Evolutionary conservation across 2,329 filamentous ascomycete species (phyloP).

Genomic region (Cladosporium sp.): DNA sequence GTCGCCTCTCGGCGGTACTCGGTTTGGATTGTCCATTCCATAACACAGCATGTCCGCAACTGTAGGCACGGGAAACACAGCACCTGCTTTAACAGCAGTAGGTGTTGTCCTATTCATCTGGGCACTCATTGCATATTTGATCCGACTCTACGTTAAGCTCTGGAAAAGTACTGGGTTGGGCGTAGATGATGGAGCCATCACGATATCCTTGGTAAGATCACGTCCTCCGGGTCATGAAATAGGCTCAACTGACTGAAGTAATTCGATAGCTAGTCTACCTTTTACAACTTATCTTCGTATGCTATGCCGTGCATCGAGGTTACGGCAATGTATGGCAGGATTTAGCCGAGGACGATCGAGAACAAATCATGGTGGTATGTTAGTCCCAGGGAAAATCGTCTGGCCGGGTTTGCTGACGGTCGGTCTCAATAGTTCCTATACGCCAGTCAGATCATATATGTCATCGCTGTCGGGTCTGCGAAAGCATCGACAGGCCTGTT

Average conservation of each 20-base stretch:
- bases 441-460: conserved; percentile 4
- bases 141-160: not conserved
- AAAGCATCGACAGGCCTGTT: not conserved
- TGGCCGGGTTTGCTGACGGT: not conserved
- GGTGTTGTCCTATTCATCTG: not conserved
- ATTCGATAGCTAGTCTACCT: not conserved
- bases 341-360: not conserved
- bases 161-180: not conserved
- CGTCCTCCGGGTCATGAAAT: not conserved
- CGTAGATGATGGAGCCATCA: not conserved
- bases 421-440: not conserved
- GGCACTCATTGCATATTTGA: not conserved
- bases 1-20: not conserved
- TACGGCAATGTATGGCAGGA: not conserved
- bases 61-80: not conserved
- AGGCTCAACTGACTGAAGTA: not conserved
- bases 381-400: not conserved
- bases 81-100: not conserved
- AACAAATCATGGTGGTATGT: not conserved
- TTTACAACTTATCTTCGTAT: not conserved
- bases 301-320: not conserved
- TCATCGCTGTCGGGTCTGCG: conserved; percentile 7
- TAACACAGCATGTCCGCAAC: not conserved
- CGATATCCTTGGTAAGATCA: not conserved
- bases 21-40: not conserved